These are phyloP conservation scores for Tylopilus plumbeoviolaceoides DNA, from an alignment of 768 basidiomycete species.

Conservation along the genomic window DNA sequence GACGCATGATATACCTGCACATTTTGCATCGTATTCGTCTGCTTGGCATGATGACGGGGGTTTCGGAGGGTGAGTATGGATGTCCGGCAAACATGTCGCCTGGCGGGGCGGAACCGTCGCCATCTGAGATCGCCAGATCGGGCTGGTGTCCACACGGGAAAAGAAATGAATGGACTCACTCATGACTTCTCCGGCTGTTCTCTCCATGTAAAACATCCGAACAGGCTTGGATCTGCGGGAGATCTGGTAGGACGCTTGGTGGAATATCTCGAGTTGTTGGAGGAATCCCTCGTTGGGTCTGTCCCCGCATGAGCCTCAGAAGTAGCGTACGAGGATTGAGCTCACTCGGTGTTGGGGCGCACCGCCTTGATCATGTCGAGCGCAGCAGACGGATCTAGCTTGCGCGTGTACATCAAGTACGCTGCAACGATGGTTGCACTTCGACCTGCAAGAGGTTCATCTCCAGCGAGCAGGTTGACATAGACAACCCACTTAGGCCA, in stretches of 20 bases:
- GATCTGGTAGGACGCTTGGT: slow-evolving; percentile 66
- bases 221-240: slow-evolving; percentile 63
- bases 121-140: slow-evolving; percentile 45
- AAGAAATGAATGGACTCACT: slow-evolving; percentile 45
- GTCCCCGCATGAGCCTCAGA: background rate
- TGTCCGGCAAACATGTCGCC: slow-evolving; percentile 75
- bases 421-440: slow-evolving; percentile 85
- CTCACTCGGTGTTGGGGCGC: slow-evolving; percentile 71
- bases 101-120: slow-evolving; percentile 61
- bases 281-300: slow-evolving; percentile 89
- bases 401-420: slow-evolving; percentile 76
- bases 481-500: slow-evolving; percentile 66
- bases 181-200: slow-evolving; percentile 70
- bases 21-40: slow-evolving; percentile 86
- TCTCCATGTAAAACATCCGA: slow-evolving; percentile 80
- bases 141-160: background rate
- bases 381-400: slow-evolving; percentile 55
- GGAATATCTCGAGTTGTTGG: slow-evolving; percentile 75
- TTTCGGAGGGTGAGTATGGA: slow-evolving; percentile 62
- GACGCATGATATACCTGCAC: slow-evolving; percentile 58
- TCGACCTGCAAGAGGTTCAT: slow-evolving; percentile 47
- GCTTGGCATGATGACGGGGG: slow-evolving; percentile 49
- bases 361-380: slow-evolving; percentile 62
- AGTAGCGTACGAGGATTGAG: background rate
- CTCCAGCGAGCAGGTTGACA: background rate